A percentile compares a stretch with the other conserved stretches of the same genome.
These are phyloP conservation scores for Eleusine indica DNA, from an alignment of 176 grass and related monocot genomes.

Conservation along the genomic window DNA sequence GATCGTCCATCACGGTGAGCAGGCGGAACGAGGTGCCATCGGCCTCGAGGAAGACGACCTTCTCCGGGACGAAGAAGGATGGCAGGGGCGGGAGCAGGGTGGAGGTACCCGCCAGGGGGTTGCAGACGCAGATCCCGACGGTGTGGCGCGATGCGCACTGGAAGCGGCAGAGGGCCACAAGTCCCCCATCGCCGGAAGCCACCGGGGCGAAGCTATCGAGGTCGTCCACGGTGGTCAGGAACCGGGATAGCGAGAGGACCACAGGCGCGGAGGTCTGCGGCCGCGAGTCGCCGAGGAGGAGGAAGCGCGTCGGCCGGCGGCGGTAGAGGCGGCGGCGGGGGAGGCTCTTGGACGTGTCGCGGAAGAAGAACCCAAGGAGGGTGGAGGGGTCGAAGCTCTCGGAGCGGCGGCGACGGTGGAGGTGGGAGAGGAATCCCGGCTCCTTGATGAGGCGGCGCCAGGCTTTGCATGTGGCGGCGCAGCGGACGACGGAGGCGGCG, in stretches of 20 bases:
- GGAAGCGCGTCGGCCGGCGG: slow-evolving; percentile 37
- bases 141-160: neutral
- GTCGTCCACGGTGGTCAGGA: slow-evolving; percentile 2
- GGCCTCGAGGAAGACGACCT: slow-evolving; percentile 28
- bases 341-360: slow-evolving; percentile 26
- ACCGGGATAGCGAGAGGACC: slow-evolving; percentile 26
- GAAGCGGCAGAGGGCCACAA: slow-evolving; percentile 17
- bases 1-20: neutral
- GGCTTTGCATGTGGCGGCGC: slow-evolving; percentile 40
- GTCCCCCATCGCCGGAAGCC: slow-evolving; percentile 5
- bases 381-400: neutral
- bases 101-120: slow-evolving; percentile 26
- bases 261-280: neutral
- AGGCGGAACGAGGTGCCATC: slow-evolving; percentile 23
- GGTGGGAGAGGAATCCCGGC: slow-evolving; percentile 20
- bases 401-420: neutral
- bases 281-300: slow-evolving; percentile 22
- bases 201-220: slow-evolving; percentile 16
- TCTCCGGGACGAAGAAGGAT: neutral
- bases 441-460: slow-evolving; percentile 36
- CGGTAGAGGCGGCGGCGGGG: slow-evolving; percentile 34
- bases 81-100: slow-evolving; percentile 27
- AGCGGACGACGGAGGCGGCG: slow-evolving; percentile 25
- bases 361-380: slow-evolving; percentile 38
- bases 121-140: slow-evolving; percentile 29